Percentiles rank a stretch among this genome's conserved stretches.
Evolutionary conservation across 2,329 filamentous ascomycete species (phyloP).

Genomic region (Calonectria fujianensis): DNA sequence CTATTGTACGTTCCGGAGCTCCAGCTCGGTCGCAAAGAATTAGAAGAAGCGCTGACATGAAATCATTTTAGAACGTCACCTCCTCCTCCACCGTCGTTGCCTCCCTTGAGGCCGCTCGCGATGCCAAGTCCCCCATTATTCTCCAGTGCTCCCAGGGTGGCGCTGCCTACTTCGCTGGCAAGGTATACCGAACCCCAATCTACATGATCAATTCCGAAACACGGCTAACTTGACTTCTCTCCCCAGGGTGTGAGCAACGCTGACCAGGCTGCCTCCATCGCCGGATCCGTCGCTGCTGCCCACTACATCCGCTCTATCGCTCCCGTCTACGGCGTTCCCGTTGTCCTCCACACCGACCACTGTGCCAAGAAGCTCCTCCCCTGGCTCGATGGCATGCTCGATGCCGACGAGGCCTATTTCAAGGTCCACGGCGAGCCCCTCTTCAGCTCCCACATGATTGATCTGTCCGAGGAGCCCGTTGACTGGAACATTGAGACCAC

Average conservation of each 20-base stretch:
- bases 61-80: slow-evolving; percentile 82
- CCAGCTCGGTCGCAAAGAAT: not conserved
- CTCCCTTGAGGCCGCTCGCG: slow-evolving; percentile 94
- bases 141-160: slow-evolving; percentile 96
- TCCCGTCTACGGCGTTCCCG: slow-evolving; percentile 90
- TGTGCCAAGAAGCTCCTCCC: slow-evolving; percentile 99
- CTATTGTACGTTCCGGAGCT: slow-evolving; percentile 69
- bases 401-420: slow-evolving; percentile 96
- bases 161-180: slow-evolving; percentile 93
- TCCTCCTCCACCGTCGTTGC: slow-evolving; percentile 87
- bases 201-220: not conserved
- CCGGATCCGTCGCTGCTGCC: slow-evolving; percentile 90
- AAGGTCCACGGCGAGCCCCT: slow-evolving; percentile 94
- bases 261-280: slow-evolving; percentile 91
- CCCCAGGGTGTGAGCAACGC: slow-evolving; percentile 83
- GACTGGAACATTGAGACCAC: slow-evolving; percentile 95
- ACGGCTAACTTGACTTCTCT: slow-evolving; percentile 11
- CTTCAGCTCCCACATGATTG: slow-evolving; percentile 99
- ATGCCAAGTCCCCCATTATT: slow-evolving; percentile 93
- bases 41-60: slow-evolving; percentile 27
- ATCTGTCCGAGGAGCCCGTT: slow-evolving; percentile 93
- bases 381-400: slow-evolving; percentile 97
- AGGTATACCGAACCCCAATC: slow-evolving; percentile 68
- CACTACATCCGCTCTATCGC: slow-evolving; percentile 95
- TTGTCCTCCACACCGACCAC: slow-evolving; percentile 97